Evolutionary conservation across 2,329 filamentous ascomycete genomes (phyloP).

Genomic region (Cladophialophora carrionii): DNA sequence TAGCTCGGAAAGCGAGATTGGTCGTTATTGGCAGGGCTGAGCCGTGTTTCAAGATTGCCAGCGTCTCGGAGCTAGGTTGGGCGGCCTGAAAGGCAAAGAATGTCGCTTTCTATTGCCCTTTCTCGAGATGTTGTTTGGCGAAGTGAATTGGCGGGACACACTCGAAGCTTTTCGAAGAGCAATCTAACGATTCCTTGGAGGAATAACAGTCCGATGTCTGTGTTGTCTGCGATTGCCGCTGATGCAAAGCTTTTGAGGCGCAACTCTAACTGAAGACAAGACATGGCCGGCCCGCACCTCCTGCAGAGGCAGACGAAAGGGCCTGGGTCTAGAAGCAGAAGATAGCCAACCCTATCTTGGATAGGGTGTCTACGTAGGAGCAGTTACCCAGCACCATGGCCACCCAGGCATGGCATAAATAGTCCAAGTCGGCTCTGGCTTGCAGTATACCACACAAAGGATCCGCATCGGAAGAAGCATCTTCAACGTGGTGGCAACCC

Average conservation of each 20-base stretch:
- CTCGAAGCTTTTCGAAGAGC: not conserved
- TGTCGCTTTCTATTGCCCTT: not conserved
- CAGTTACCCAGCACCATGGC: not conserved
- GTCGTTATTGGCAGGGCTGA: not conserved
- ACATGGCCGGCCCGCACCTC: not conserved
- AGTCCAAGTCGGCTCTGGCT: not conserved
- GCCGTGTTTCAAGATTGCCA: not conserved
- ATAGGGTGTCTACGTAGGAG: too few relatives aligned
- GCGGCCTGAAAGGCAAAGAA: not conserved
- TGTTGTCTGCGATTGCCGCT: not conserved
- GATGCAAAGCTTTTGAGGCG: not conserved
- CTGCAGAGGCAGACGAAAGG: not conserved
- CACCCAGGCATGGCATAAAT: not conserved
- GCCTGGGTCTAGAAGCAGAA: not conserved
- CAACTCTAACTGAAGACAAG: not conserved
- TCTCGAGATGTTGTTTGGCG: not conserved
- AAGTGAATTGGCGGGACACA: not conserved
- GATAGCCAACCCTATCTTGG: not conserved
- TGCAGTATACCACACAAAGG: not conserved
- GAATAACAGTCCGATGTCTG: not conserved
- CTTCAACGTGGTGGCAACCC: not conserved
- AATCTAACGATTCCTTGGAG: not conserved
- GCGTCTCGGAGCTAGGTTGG: not conserved
- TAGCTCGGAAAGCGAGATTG: not conserved
- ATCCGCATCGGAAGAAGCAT: not conserved